Evolutionary conservation across 768 basidiomycete species (phyloP).

Genomic region (Lactifluus echinatus): DNA sequence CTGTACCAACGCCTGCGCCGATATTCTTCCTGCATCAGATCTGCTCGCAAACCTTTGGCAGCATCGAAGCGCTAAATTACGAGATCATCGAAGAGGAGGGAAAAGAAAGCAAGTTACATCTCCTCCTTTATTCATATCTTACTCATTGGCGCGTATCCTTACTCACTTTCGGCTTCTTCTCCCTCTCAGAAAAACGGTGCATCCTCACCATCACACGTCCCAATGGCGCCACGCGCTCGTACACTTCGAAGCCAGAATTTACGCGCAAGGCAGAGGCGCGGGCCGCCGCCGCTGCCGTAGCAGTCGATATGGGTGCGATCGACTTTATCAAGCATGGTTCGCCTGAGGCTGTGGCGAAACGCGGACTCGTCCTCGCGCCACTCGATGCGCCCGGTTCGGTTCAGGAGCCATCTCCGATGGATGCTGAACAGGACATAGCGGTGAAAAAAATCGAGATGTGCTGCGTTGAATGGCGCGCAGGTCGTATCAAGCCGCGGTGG

Average conservation of each 20-base stretch:
- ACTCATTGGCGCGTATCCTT: neutral
- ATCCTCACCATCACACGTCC: slow-evolving; percentile 54
- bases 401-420: slow-evolving; percentile 1
- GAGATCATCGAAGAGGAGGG: slow-evolving; percentile 19
- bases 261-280: slow-evolving; percentile 46
- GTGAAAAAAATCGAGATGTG: slow-evolving; percentile 43
- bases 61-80: slow-evolving; percentile 21
- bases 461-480: slow-evolving; percentile 47
- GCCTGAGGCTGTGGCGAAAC: slow-evolving; percentile 31
- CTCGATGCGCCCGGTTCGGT: slow-evolving; percentile 22
- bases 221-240: slow-evolving; percentile 41
- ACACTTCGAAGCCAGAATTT: slow-evolving; percentile 41
- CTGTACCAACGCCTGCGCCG: slow-evolving; percentile 2
- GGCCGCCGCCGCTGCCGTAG: slow-evolving; percentile 40
- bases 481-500: slow-evolving; percentile 46
- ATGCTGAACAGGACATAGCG: slow-evolving; percentile 17
- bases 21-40: slow-evolving; percentile 21
- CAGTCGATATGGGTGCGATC: slow-evolving; percentile 51
- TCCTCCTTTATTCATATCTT: neutral
- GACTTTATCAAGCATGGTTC: slow-evolving; percentile 47
- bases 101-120: slow-evolving; percentile 13
- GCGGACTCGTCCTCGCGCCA: slow-evolving; percentile 28
- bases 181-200: slow-evolving; percentile 44
- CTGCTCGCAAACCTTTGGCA: slow-evolving; percentile 24
- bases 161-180: neutral